A percentile compares a stretch with the other conserved stretches of the same genome.
Evolutionary conservation across 441 rosid species (phyloP).

Genomic region (Pelargonium cotyledonis): DNA sequence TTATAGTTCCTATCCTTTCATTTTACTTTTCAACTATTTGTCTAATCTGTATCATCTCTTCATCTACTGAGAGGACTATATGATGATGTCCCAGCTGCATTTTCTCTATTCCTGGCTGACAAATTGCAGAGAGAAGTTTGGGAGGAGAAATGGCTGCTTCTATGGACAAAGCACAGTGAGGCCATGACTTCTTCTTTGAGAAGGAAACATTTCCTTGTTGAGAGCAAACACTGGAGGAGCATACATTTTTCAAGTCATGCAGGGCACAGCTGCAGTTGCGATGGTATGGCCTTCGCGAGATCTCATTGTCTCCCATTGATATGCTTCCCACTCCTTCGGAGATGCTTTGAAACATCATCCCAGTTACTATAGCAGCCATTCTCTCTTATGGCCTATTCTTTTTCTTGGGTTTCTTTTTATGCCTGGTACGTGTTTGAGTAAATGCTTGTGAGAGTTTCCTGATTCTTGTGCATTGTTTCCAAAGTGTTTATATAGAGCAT

Average conservation of each 20-base stretch:
- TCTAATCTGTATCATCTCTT: too few relatives aligned
- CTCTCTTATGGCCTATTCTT: too few relatives aligned
- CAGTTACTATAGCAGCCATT: slow-evolving; percentile 30
- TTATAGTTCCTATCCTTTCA: too few relatives aligned
- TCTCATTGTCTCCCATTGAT: slow-evolving; percentile 33
- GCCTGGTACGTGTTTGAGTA: background rate
- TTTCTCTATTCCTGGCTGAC: too few relatives aligned
- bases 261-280: slow-evolving; percentile 62
- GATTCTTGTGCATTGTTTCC: background rate
- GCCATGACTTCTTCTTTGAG: slow-evolving; percentile 32
- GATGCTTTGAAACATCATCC: slow-evolving; percentile 44
- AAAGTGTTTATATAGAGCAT: slow-evolving; percentile 6
- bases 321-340: slow-evolving; percentile 44
- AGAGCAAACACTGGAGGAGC: slow-evolving; percentile 26
- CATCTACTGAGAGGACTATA: too few relatives aligned
- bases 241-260: slow-evolving; percentile 31
- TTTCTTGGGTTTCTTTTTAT: too few relatives aligned
- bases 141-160: slow-evolving; percentile 17
- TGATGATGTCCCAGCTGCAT: too few relatives aligned
- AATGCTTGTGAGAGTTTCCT: background rate
- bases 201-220: slow-evolving; percentile 38
- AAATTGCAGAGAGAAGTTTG: slow-evolving; percentile 5
- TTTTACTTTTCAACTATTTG: too few relatives aligned
- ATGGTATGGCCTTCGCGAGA: slow-evolving; percentile 63
- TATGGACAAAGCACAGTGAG: slow-evolving; percentile 8